These are phyloP conservation scores for Stagonosporopsis cucurbitacearum DNA, from an alignment of 2,329 filamentous ascomycete species.

Conservation along the genomic window DNA sequence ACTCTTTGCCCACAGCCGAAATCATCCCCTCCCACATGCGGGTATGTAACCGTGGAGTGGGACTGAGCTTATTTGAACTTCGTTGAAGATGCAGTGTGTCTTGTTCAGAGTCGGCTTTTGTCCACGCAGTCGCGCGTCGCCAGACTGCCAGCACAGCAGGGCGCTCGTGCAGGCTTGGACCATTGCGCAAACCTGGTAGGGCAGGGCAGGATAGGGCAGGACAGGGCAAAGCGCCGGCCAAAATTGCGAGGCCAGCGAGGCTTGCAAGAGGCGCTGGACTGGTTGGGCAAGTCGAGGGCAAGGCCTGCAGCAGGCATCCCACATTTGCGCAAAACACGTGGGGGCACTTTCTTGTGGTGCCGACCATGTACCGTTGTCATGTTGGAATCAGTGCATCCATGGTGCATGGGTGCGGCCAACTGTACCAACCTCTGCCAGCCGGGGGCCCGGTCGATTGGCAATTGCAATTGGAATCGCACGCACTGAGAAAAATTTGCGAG, in stretches of 20 bases:
- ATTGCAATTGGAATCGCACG: background rate
- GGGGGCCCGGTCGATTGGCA: background rate
- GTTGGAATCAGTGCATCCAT: too few species aligned
- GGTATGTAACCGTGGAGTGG: constrained; percentile 37
- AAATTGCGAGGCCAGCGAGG: constrained; percentile 10
- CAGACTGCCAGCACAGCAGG: constrained; percentile 7
- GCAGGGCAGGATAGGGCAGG: too few species aligned
- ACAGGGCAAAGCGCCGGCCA: constrained; percentile 14
- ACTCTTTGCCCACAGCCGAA: constrained; percentile 32
- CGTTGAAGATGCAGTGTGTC: constrained; percentile 15
- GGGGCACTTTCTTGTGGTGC: constrained; percentile 18
- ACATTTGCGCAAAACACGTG: constrained; percentile 31
- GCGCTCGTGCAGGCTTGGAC: constrained; percentile 12
- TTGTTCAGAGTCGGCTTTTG: constrained; percentile 4
- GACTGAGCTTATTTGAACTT: constrained; percentile 44
- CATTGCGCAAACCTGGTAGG: constrained; percentile 2
- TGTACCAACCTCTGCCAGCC: background rate
- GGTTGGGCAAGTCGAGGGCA: constrained; percentile 9
- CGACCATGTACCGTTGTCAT: constrained; percentile 7
- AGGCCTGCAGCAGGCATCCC: constrained; percentile 18
- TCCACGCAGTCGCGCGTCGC: background rate
- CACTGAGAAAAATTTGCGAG: constrained; percentile 13
- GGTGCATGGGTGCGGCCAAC: background rate
- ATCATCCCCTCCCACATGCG: constrained; percentile 32
- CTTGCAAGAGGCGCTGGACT: constrained; percentile 14